Conservation (phyloP, 768 basidiomycete species). For the Boletus subcaerulescens region DNA sequence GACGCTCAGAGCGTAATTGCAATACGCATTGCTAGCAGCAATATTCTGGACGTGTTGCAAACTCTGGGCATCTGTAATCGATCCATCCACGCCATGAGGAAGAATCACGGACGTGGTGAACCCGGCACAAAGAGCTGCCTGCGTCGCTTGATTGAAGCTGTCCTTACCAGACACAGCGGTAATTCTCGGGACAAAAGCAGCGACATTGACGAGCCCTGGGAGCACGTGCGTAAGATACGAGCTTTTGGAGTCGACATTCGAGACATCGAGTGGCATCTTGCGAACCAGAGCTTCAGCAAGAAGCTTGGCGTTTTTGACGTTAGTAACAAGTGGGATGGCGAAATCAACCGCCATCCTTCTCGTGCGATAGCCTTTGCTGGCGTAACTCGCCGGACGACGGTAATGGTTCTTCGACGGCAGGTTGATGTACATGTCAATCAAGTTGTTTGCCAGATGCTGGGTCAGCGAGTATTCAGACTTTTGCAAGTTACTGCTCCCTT, state of each 20-base stretch:
- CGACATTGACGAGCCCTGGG: slow-evolving; percentile 88
- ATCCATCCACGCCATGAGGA: slow-evolving; percentile 60
- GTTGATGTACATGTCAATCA: slow-evolving; percentile 99
- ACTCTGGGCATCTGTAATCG: slow-evolving; percentile 63
- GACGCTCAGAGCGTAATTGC: slow-evolving; percentile 85
- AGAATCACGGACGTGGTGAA: slow-evolving; percentile 84
- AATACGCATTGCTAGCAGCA: slow-evolving; percentile 63
- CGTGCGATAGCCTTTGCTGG: slow-evolving; percentile 94
- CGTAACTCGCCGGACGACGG: slow-evolving; percentile 94
- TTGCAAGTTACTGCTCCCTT: slow-evolving; percentile 69
- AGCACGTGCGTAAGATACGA: slow-evolving; percentile 88
- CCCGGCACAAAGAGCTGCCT: slow-evolving; percentile 84
- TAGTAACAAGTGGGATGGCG: slow-evolving; percentile 94
- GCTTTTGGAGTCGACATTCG: slow-evolving; percentile 88
- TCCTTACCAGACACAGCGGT: slow-evolving; percentile 41
- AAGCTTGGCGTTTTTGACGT: slow-evolving; percentile 98
- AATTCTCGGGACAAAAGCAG: slow-evolving; percentile 80
- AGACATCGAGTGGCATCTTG: slow-evolving; percentile 87
- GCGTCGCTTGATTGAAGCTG: slow-evolving; percentile 66
- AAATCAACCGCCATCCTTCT: slow-evolving; percentile 99
- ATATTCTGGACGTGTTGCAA: slow-evolving; percentile 70
- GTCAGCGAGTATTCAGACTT: slow-evolving; percentile 98
- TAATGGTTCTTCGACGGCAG: slow-evolving; percentile 97
- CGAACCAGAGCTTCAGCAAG: slow-evolving; percentile 90
- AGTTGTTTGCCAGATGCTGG: slow-evolving; percentile 92